Base-by-base conservation (phyloP, 148 eudicot species). In the Nepenthes mirabilis region DNA sequence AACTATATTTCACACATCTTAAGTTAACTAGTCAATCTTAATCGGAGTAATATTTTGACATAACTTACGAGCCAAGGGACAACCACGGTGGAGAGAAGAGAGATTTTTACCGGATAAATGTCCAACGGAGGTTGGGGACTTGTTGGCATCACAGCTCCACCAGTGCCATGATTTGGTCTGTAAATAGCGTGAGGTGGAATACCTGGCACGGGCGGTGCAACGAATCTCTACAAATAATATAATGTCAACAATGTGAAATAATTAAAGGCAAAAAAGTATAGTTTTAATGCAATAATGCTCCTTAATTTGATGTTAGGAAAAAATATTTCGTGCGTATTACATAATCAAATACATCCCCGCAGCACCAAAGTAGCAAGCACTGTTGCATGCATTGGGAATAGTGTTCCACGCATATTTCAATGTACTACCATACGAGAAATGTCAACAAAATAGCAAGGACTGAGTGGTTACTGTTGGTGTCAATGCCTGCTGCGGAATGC, bases 171-270 rank as follows among this genome's bases (percentile, higher is more conserved):
- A 4, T 43, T 67, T 2, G 72, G 68, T 70, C 65, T 70, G 72
- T 66, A 74, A 75, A 82, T 70, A 49, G 83, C 68, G 13, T 76
- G 80, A 6, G 91, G 86, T 12, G 91, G 99, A 33, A 86, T 72
- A 49, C 96, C 95, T 8, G 83, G 80, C 43, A 93, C 82, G n/a
- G 83, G 75, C 14, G 83, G 69, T 37, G 78, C 60, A 3, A 75
- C 60, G 67, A 82, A 77, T 64, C 96, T 91, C 98, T 91, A 87
- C 72, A 53, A 47, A 52, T 6, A 11, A 51, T 37, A 33, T 23
- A 43, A 36, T 11, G 11, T 53, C 40, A 43, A 40, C n/a, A 33
- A 10, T 57, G 13, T 4, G 36, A 2, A 34, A 1, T 34, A 34
- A 8, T 8, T 33, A 57, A 6, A 34, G 2, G 6, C 11, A 6